Evolutionary conservation across 2,329 filamentous ascomycete genomes (phyloP), one percentile per base, ranked within the genome.

Genomic region (Chrysosporium queenslandicum): DNA sequence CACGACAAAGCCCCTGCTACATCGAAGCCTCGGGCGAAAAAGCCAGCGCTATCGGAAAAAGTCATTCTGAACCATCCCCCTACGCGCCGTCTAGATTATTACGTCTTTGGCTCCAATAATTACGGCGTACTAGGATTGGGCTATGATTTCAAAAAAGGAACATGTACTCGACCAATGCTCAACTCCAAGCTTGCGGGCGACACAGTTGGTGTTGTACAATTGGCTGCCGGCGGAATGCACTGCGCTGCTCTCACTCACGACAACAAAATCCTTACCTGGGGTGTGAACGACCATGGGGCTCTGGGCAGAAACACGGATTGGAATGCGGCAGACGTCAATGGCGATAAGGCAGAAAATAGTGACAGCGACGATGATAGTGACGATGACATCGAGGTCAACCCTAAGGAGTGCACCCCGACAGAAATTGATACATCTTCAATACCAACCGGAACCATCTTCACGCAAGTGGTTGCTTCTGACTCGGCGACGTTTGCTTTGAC

Each of bases 71-170:
- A 88, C 66, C 65, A 77, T 21, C 73, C 77, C 14, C 85, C 85
- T 5, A 66, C 62, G 14, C 58, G 63, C 34, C 62, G 61, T 25
- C 76, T 92, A 54, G 81, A 90, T 62, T 74, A 92, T 54, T 91
- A 83, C 63, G 85, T 90, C 49, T 91, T 87, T 61, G 87, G 87
- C 49, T 85, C 88, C 66, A 87, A 86, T 34, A 79, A 79, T 56
- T 82, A 81, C n/a, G 87, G 87, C 59, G 87, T 94, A 71, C 82
- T 94, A 41, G 87, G 87, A 34, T 78, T 94, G 16, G 87, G 87
- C 34, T 69, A 76, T 1, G 80, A 77, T 55, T 81, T 80, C 64
- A 80, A 80, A 60, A 71, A 77, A 37, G 80, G 86, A 58, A 83
- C 89, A 59, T 83, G 87, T 59, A 85, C 84, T 72, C 80, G 83